A percentile compares a stretch with the other conserved stretches of the same genome.
phyloP scores from a whole-genome alignment of 1,284 basidiomycete species.

The Ganoderma lingzhi region DNA sequence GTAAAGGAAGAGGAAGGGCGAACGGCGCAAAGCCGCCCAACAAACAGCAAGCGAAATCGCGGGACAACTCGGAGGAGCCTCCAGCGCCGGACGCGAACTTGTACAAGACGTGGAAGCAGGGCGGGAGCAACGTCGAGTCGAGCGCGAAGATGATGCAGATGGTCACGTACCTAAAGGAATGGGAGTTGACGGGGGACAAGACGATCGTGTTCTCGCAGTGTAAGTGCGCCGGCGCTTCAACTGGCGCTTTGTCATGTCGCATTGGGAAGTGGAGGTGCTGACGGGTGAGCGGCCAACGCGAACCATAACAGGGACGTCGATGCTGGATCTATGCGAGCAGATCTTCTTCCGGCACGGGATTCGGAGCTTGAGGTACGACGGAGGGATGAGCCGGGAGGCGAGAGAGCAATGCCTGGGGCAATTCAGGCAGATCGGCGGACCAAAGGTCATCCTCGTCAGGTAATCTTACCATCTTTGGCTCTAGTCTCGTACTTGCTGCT shows the following conservation, averaged over 20 bases:
- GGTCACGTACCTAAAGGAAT: conserved; percentile 60
- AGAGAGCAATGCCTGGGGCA: conserved; percentile 57
- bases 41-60: background rate
- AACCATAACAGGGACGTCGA: conserved; percentile 65
- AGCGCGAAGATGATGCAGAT: conserved; percentile 75
- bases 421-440: conserved; percentile 62
- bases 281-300: conserved; percentile 54
- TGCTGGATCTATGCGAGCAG: conserved; percentile 70
- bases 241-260: background rate
- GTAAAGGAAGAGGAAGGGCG: conserved; percentile 15
- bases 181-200: conserved; percentile 71
- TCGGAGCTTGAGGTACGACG: conserved; percentile 68
- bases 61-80: conserved; percentile 20
- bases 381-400: conserved; percentile 62
- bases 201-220: conserved; percentile 77
- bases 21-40: conserved; percentile 12
- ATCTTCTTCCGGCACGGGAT: conserved; percentile 65
- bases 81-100: conserved; percentile 48
- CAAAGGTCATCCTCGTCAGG: conserved; percentile 72
- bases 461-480: conserved; percentile 31
- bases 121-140: conserved; percentile 66
- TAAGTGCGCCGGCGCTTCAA: conserved; percentile 40
- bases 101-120: conserved; percentile 59
- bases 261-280: background rate
- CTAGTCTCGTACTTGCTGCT: background rate